phyloP scores from a whole-genome alignment of 2,329 filamentous ascomycete species.

The Penicillium sp. region DNA sequence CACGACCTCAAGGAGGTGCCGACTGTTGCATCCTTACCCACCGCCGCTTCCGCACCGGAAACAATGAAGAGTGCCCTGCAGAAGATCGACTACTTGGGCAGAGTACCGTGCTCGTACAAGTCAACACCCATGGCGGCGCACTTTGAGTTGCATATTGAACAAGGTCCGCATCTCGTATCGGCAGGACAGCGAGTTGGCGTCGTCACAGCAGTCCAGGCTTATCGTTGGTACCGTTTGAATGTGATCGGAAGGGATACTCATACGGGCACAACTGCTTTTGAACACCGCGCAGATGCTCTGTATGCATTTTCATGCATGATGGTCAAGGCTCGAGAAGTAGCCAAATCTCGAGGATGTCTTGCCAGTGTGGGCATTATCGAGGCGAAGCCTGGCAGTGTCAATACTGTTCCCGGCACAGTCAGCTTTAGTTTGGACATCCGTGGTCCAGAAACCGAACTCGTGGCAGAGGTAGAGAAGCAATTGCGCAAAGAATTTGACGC shows the following conservation, averaged over 20 bases:
- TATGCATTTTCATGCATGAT: conserved; percentile 68
- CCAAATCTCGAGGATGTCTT: conserved; percentile 58
- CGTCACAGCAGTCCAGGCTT: conserved; percentile 71
- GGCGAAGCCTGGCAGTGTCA: conserved; percentile 65
- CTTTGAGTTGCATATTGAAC: conserved; percentile 81
- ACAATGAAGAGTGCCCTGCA: conserved; percentile 68
- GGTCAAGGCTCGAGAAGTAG: conserved; percentile 61
- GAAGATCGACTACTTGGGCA: conserved; percentile 68
- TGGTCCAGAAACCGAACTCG: conserved; percentile 54
- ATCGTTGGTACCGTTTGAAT: conserved; percentile 69
- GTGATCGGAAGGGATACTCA: conserved; percentile 68
- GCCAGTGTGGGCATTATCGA: conserved; percentile 70
- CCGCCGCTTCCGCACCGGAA: conserved; percentile 53
- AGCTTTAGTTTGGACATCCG: conserved; percentile 68
- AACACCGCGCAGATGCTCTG: conserved; percentile 65
- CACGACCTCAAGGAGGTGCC: conserved; percentile 62
- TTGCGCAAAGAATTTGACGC: conserved; percentile 58
- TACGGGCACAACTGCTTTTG: conserved; percentile 70
- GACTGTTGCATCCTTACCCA: conserved; percentile 42
- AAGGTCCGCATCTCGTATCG: conserved; percentile 71
- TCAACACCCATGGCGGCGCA: conserved; percentile 67
- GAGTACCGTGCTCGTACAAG: conserved; percentile 53
- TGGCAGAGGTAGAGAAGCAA: conserved; percentile 57
- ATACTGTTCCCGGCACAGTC: conserved; percentile 69
- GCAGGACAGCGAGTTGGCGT: conserved; percentile 64